Evolutionary conservation across 176 grass and related monocot species (phyloP).

Genomic region (maize (Zea mays)): DNA sequence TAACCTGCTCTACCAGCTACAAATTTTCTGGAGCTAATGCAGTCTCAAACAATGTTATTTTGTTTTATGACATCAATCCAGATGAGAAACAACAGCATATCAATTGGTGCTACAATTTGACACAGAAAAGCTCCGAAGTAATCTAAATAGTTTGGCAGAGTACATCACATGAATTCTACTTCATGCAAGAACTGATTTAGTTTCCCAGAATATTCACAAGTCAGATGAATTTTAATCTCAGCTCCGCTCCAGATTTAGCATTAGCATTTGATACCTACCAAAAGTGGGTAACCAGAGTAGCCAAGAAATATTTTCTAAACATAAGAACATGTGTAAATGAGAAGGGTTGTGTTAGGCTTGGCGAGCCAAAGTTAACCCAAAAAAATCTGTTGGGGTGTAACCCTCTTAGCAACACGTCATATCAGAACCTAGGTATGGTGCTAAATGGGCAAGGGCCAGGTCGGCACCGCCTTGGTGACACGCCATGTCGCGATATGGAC

Average conservation of each 20-base stretch:
- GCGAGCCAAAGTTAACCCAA: too few relatives aligned
- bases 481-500: too few relatives aligned
- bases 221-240: conserved; percentile 44
- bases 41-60: background rate
- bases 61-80: background rate
- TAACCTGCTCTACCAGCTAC: too few relatives aligned
- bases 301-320: conserved; percentile 35
- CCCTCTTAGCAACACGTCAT: too few relatives aligned
- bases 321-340: background rate
- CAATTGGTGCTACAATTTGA: conserved; percentile 8
- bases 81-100: conserved; percentile 12
- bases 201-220: conserved; percentile 48
- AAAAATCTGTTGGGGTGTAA: too few relatives aligned
- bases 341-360: too few relatives aligned
- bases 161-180: conserved; percentile 33
- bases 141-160: conserved; percentile 37
- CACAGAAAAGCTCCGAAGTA: background rate
- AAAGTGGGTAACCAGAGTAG: conserved; percentile 51
- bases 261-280: conserved; percentile 52
- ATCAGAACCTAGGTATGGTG: too few relatives aligned
- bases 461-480: too few relatives aligned
- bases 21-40: too few relatives aligned
- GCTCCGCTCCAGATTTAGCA: conserved; percentile 41
- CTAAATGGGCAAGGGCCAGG: too few relatives aligned
- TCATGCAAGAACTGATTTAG: conserved; percentile 34